Evolutionary conservation across 768 basidiomycete genomes (phyloP).

Genomic region (Tylopilus intermedius): DNA sequence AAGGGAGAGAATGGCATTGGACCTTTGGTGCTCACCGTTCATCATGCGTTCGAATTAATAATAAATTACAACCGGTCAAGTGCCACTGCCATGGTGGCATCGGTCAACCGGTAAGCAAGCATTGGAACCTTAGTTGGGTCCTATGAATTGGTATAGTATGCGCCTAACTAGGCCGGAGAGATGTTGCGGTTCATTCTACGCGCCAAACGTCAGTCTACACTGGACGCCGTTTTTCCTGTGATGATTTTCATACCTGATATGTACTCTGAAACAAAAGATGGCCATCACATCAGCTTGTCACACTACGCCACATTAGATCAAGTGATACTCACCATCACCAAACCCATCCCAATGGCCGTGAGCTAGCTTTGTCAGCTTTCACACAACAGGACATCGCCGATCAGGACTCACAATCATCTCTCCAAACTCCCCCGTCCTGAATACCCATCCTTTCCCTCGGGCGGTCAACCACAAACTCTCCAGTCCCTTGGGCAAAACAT

Average conservation of each 20-base stretch:
- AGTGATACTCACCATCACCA: constrained; percentile 70
- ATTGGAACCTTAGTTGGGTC: constrained; percentile 55
- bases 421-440: constrained; percentile 64
- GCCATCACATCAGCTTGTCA: constrained; percentile 6
- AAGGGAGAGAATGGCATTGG: not conserved
- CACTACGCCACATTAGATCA: not conserved
- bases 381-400: not conserved
- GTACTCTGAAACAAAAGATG: constrained; percentile 45
- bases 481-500: constrained; percentile 80
- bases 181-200: constrained; percentile 67
- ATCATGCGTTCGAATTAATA: not conserved
- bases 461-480: constrained; percentile 88
- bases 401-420: constrained; percentile 51
- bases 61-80: not conserved
- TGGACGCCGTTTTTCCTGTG: not conserved
- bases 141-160: constrained; percentile 85
- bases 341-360: constrained; percentile 77
- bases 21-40: not conserved
- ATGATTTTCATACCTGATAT: constrained; percentile 54
- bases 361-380: constrained; percentile 33
- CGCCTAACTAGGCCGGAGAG: constrained; percentile 76
- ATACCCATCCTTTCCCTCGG: constrained; percentile 70
- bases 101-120: not conserved
- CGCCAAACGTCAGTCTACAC: constrained; percentile 2
- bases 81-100: not conserved